Evolutionary conservation across 73 alveolate genomes (phyloP).

Genomic region (Uronychia setigera): DNA sequence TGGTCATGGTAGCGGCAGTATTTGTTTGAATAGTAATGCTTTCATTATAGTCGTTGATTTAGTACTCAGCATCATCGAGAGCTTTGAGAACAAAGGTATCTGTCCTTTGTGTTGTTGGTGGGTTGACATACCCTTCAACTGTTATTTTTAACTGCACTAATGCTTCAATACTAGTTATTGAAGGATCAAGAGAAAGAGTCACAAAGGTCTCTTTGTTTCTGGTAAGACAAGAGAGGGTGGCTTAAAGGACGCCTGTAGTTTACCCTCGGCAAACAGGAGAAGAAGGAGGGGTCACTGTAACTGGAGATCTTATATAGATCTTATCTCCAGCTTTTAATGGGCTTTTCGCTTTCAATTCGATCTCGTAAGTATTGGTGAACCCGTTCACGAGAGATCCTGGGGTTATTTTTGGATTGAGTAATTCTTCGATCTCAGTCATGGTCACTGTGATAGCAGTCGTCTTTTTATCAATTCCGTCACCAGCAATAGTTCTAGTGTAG

Average conservation of each 20-base stretch:
- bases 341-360: not conserved
- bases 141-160: not conserved
- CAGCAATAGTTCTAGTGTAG: not conserved
- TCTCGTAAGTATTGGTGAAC: not conserved
- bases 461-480: not conserved
- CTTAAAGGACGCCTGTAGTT: not conserved
- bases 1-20: conserved; percentile 14
- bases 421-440: not conserved
- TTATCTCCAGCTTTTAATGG: not conserved
- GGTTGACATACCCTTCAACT: conserved; percentile 2
- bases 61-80: not conserved
- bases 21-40: conserved; percentile 2
- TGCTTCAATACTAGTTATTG: not conserved
- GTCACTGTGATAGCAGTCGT: not conserved
- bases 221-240: not conserved
- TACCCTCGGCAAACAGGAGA: not conserved
- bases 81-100: not conserved
- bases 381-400: not conserved
- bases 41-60: conserved; percentile 3
- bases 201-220: conserved; percentile 3
- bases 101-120: conserved; percentile 16
- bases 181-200: not conserved
- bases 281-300: not conserved
- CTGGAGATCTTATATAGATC: not conserved
- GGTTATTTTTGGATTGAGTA: not conserved